Evolutionary conservation across 768 basidiomycete species (phyloP).

Genomic region (Boletus subparvulus): DNA sequence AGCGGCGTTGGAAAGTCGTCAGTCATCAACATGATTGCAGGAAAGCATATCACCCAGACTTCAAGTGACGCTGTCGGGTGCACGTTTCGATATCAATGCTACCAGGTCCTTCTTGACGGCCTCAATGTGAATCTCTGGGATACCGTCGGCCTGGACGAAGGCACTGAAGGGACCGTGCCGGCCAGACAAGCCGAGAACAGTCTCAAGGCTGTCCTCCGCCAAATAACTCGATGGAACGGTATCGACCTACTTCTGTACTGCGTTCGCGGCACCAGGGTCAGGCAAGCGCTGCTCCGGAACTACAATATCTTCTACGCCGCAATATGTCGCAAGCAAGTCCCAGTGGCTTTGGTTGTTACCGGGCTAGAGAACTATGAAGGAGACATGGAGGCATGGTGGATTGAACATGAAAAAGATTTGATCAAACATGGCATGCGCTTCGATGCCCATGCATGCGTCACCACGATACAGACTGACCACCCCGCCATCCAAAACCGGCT

Average conservation of each 20-base stretch:
- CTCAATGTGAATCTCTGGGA: constrained; percentile 30
- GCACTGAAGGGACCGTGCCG: constrained; percentile 27
- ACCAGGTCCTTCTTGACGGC: constrained; percentile 23
- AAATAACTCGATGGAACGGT: constrained; percentile 27
- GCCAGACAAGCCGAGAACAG: constrained; percentile 23
- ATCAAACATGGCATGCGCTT: constrained; percentile 35
- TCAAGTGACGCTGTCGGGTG: constrained; percentile 35
- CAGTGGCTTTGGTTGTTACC: constrained; percentile 35
- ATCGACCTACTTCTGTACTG: constrained; percentile 35
- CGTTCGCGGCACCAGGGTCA: constrained; percentile 34
- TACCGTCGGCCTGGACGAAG: constrained; percentile 35
- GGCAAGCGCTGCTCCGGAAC: constrained; percentile 26
- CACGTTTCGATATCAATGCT: constrained; percentile 30
- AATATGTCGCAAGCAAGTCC: constrained; percentile 32
- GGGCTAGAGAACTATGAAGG: constrained; percentile 35
- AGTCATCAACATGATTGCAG: constrained; percentile 40
- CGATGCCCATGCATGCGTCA: constrained; percentile 42
- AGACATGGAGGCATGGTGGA: constrained; percentile 43
- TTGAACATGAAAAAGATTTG: constrained; percentile 32
- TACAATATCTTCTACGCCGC: constrained; percentile 31
- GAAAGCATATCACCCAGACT: constrained; percentile 23
- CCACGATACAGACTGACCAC: constrained; percentile 31
- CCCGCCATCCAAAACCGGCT: constrained; percentile 23
- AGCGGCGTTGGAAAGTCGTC: constrained; percentile 42
- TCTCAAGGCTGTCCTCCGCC: constrained; percentile 35